Percentiles rank a stretch among this genome's conserved stretches.
These are phyloP conservation scores for Pythium brachiatum DNA, from an alignment of 352 stramenopile species.

Conservation along the genomic window DNA sequence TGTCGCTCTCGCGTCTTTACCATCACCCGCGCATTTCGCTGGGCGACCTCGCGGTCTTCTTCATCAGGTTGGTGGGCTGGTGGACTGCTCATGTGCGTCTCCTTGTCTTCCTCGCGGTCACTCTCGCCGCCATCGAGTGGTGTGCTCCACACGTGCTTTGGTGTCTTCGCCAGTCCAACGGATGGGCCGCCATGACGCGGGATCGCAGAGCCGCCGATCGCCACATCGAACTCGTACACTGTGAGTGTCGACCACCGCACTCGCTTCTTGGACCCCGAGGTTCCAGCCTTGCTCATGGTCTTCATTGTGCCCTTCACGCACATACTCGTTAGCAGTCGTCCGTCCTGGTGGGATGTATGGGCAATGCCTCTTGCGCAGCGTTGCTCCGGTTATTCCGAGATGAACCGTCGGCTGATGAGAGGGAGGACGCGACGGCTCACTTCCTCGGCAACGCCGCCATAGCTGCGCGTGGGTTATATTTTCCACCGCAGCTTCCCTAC, in stretches of 20 bases:
- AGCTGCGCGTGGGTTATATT: conserved; percentile 28
- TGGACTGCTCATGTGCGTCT: neutral
- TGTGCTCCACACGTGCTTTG: conserved; percentile 21
- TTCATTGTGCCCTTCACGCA: neutral
- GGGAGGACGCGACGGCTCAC: conserved; percentile 11
- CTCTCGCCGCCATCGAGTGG: conserved; percentile 4
- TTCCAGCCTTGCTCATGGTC: neutral
- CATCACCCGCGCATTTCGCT: conserved; percentile 2
- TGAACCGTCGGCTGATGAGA: conserved; percentile 5
- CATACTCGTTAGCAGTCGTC: neutral
- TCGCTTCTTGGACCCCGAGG: conserved; percentile 14
- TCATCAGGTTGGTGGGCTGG: conserved; percentile 7
- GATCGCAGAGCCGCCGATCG: conserved; percentile 24
- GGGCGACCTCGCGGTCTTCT: neutral
- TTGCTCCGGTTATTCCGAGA: conserved; percentile 17
- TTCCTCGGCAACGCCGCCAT: neutral
- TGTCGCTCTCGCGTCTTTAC: conserved; percentile 6
- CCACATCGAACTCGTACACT: conserved; percentile 33
- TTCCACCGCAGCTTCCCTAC: conserved; percentile 27
- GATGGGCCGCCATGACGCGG: conserved; percentile 28
- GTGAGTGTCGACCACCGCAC: conserved; percentile 31
- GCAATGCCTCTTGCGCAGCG: too few species aligned
- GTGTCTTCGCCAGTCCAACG: conserved; percentile 26
- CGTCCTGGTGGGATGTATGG: neutral
- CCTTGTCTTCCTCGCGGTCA: conserved; percentile 1